Evolutionary conservation across 2,329 filamentous ascomycete genomes (phyloP).

Genomic region (Penicillium olsonii): DNA sequence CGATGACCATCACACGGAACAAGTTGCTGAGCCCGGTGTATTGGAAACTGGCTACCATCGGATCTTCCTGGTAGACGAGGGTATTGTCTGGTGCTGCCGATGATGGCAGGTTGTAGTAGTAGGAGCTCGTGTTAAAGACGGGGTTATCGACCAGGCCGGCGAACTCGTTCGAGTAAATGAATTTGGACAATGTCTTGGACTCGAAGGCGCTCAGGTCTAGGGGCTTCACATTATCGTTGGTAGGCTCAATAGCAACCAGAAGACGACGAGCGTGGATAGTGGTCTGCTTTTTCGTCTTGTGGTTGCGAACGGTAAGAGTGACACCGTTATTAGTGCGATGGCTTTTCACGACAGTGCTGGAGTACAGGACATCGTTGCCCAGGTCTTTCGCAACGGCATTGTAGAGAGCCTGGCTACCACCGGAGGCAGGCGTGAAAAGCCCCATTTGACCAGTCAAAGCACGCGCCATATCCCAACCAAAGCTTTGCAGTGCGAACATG

Average conservation of each 20-base stretch:
- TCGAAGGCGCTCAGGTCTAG: constrained; percentile 40
- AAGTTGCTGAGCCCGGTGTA: constrained; percentile 24
- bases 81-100: constrained; percentile 38
- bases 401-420: constrained; percentile 46
- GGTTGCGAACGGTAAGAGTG: constrained; percentile 30
- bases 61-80: constrained; percentile 19
- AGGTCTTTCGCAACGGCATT: constrained; percentile 41
- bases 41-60: constrained; percentile 20
- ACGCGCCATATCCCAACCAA: constrained; percentile 22
- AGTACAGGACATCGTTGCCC: constrained; percentile 43
- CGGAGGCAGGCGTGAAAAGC: constrained; percentile 30
- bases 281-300: constrained; percentile 30
- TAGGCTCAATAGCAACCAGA: constrained; percentile 42
- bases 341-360: constrained; percentile 34
- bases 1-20: constrained; percentile 25
- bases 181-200: constrained; percentile 35
- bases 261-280: constrained; percentile 36
- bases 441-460: constrained; percentile 32
- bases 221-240: constrained; percentile 32
- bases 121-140: constrained; percentile 26
- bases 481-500: constrained; percentile 16
- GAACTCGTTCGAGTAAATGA: constrained; percentile 37
- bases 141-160: constrained; percentile 37
- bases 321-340: constrained; percentile 31
- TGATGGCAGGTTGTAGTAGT: constrained; percentile 45